Conservation (phyloP, 1,284 basidiomycete genomes). For the Apiotrichum domesticum region DNA sequence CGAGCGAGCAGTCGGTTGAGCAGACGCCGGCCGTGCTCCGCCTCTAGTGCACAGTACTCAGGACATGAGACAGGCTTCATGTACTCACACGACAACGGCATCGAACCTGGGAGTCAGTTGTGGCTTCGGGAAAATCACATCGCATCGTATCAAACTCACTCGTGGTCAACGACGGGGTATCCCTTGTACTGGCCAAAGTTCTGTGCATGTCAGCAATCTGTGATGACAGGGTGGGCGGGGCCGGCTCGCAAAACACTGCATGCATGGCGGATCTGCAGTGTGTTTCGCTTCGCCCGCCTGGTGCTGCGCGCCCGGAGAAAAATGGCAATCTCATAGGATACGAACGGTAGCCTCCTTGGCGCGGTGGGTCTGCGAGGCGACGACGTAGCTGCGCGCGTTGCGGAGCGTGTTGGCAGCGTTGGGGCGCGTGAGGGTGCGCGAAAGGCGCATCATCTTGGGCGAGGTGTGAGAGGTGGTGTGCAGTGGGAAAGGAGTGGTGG, state of each 20-base stretch:
- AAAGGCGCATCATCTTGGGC: conserved; percentile 27
- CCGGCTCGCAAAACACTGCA: too few relatives aligned
- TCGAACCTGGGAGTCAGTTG: conserved; percentile 62
- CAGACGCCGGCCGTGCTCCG: too few relatives aligned
- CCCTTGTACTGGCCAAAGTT: conserved; percentile 47
- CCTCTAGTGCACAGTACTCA: too few relatives aligned
- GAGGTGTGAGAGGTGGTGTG: background rate
- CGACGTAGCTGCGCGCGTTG: conserved; percentile 31
- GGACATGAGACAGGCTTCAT: too few relatives aligned
- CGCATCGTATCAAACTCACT: conserved; percentile 29
- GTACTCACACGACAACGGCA: conserved; percentile 84
- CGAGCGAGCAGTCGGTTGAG: too few relatives aligned
- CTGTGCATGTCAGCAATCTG: conserved; percentile 12
- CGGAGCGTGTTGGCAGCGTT: conserved; percentile 12
- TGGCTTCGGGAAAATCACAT: too few relatives aligned
- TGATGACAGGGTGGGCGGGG: too few relatives aligned
- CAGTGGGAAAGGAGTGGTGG: background rate
- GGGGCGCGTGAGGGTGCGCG: conserved; percentile 22
- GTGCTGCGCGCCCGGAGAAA: background rate
- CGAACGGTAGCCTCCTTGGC: conserved; percentile 44
- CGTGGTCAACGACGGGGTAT: conserved; percentile 94
- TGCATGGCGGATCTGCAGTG: too few relatives aligned
- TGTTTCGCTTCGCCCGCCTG: too few relatives aligned
- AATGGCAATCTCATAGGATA: conserved; percentile 5
- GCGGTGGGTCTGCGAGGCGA: conserved; percentile 38